These are phyloP conservation scores for Centella asiatica DNA, from an alignment of 129 eudicot genomes.

Conservation along the genomic window DNA sequence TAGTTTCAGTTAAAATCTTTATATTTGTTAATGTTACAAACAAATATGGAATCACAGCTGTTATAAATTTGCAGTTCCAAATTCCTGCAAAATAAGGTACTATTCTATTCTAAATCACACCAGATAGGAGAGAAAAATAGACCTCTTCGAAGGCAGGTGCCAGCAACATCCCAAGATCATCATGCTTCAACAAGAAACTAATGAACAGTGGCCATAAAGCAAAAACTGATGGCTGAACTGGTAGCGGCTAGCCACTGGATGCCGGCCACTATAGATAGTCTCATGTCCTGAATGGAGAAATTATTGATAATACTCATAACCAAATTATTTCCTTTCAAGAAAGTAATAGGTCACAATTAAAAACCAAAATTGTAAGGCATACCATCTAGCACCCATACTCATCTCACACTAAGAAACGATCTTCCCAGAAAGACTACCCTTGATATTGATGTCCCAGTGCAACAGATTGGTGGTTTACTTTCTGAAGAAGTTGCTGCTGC, in stretches of 20 bases:
- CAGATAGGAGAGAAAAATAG: background rate
- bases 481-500: slow-evolving; percentile 37
- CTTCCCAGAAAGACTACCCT: slow-evolving; percentile 81
- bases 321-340: background rate
- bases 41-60: no score
- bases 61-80: no score
- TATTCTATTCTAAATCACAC: no score
- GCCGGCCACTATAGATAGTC: slow-evolving; percentile 52
- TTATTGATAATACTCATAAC: no score
- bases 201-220: slow-evolving; percentile 55
- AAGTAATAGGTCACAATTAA: background rate
- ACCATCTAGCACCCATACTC: slow-evolving; percentile 39
- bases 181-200: slow-evolving; percentile 64
- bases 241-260: slow-evolving; percentile 52
- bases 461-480: slow-evolving; percentile 46
- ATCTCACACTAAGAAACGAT: slow-evolving; percentile 77
- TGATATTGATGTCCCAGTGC: slow-evolving; percentile 63
- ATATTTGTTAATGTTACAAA: no score
- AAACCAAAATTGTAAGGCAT: background rate
- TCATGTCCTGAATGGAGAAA: background rate
- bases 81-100: no score
- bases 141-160: slow-evolving; percentile 49
- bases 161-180: slow-evolving; percentile 86
- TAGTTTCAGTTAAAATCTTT: no score
- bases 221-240: slow-evolving; percentile 56